These are phyloP conservation scores for Pseudogymnoascus sp. DNA, from an alignment of 2,329 filamentous ascomycete genomes.

Conservation along the genomic window DNA sequence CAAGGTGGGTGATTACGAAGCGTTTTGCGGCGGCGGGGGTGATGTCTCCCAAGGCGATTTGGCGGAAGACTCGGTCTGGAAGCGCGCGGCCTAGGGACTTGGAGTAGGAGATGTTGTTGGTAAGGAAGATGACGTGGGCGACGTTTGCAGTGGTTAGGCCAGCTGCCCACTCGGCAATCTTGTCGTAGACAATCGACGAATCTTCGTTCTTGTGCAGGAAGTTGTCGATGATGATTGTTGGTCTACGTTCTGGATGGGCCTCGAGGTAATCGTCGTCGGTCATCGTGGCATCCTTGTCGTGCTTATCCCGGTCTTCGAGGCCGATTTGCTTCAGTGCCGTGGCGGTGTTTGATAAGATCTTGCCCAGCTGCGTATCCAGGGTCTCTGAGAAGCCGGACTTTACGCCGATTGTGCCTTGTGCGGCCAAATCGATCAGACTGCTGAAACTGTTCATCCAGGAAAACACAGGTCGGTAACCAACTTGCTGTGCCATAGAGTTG, in stretches of 20 bases:
- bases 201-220: conserved; percentile 74
- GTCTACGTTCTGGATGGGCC: conserved; percentile 72
- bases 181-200: conserved; percentile 59
- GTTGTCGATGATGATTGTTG: conserved; percentile 85
- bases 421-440: conserved; percentile 83
- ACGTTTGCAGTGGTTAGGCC: conserved; percentile 76
- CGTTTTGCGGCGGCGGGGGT: conserved; percentile 78
- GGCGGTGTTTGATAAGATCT: conserved; percentile 80
- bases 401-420: conserved; percentile 86
- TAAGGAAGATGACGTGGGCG: conserved; percentile 91
- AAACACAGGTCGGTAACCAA: conserved; percentile 89
- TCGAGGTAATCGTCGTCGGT: conserved; percentile 83
- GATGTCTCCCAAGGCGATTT: conserved; percentile 78
- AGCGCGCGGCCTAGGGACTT: conserved; percentile 82
- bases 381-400: conserved; percentile 94
- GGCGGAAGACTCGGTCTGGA: conserved; percentile 83
- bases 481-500: conserved; percentile 66
- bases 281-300: conserved; percentile 63
- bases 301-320: conserved; percentile 58
- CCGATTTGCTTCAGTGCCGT: conserved; percentile 71
- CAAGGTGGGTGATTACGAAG: conserved; percentile 78
- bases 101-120: conserved; percentile 78
- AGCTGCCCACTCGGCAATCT: conserved; percentile 84
- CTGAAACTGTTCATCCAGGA: conserved; percentile 94
- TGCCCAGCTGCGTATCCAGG: conserved; percentile 76